Base-by-base conservation (phyloP, 768 basidiomycete species). In the Lactarius evosmus region DNA sequence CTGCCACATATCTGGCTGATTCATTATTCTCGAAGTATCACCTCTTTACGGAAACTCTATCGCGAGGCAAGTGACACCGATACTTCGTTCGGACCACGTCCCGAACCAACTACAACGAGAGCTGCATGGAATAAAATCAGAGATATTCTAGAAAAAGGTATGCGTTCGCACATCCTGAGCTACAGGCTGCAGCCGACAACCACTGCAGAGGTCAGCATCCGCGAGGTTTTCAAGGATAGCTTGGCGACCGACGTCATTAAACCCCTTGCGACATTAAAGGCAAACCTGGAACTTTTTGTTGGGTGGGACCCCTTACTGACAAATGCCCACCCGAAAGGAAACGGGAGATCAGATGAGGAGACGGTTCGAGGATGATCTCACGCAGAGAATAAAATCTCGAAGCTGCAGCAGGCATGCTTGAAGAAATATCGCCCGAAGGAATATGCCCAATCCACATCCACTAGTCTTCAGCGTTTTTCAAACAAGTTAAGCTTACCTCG, bases 261-360 rank as follows among this genome's bases (percentile, higher is more conserved):
- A 60, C 85, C 86, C 7, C 77, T 96, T 56, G 80, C 81, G 33
- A 69, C 79, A 38, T 74, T 95, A 49, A 92, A 87, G 82, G 92
- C 85, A 68, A 56, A 71, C 62, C 22, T 51, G 25, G 29, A 16
- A 29, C n/a, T n/a, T 51, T 65, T 30, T 30, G 57, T 40, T 30
- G 29, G 38, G 17, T 11, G 44, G 4, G n/a, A 44, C 2, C 11
- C 14, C 32, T 29, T 29, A 38, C 16, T 8, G n/a, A 12, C 44
- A 34, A 40, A 36, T 8, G 32, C 27, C 14, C 33, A 41, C 25
- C 19, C 49, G 51, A 16, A 64, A 94, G 92, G 93, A 95, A 69
- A 88, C 88, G 11, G 93, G 95, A 77, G 91, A 93, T 60, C 84
- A 94, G 36, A 95, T 92, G 14, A 82, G 91, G 53, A 91, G 91